Evolutionary conservation across 192 early-diverging fungal genomes (phyloP).

Genomic region (Obelidium mucronatum): DNA sequence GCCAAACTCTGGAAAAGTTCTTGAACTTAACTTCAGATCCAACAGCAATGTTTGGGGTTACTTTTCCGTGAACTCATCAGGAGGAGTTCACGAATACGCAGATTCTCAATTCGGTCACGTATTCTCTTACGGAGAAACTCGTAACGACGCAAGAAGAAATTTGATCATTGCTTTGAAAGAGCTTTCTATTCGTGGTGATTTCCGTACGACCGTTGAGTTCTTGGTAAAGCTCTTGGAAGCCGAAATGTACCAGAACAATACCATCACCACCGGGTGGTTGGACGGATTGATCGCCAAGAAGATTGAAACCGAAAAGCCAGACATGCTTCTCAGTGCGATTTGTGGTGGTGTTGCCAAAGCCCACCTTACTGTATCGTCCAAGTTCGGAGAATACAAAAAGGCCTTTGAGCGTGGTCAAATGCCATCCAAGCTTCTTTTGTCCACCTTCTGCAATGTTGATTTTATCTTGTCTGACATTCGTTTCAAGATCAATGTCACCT

Average conservation of each 20-base stretch:
- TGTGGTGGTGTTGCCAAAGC: constrained; percentile 93
- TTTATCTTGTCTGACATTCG: constrained; percentile 94
- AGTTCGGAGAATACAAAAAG: constrained; percentile 76
- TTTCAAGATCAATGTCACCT: constrained; percentile 84
- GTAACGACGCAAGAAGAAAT: constrained; percentile 92
- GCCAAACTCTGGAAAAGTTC: constrained; percentile 94
- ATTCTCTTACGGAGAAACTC: constrained; percentile 94
- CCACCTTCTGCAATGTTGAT: constrained; percentile 78
- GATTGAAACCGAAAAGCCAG: constrained; percentile 89
- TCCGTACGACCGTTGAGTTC: constrained; percentile 98
- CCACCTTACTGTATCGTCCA: constrained; percentile 68
- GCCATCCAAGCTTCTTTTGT: constrained; percentile 76
- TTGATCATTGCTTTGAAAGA: constrained; percentile 98
- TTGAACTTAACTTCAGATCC: constrained; percentile 96
- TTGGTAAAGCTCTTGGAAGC: constrained; percentile 93
- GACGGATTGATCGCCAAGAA: constrained; percentile 90
- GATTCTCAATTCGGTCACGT: constrained; percentile 99
- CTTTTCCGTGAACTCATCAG: constrained; percentile 93
- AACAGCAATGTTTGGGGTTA: constrained; percentile 99
- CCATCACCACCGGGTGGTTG: constrained; percentile 94
- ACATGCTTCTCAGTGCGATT: constrained; percentile 87
- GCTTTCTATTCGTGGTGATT: constrained; percentile 97
- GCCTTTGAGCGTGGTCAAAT: constrained; percentile 94
- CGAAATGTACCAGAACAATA: constrained; percentile 86
- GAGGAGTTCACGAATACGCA: constrained; percentile 99